Evolutionary conservation across 345 rosid species (phyloP), one percentile per base, ranked within the genome.

Genomic region (Eucalyptus brandiana): DNA sequence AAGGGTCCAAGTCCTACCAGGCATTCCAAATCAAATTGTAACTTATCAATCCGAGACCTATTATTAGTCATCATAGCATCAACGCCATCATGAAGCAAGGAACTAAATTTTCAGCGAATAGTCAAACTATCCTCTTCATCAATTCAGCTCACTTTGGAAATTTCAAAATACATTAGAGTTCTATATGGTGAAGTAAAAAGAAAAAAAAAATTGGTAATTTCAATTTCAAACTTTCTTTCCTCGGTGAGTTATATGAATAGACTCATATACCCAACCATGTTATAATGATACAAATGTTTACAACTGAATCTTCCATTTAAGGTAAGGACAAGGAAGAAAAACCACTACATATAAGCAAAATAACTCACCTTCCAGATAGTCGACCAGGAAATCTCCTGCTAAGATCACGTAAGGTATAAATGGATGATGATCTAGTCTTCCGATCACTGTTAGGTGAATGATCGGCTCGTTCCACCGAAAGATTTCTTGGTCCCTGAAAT

Each of bases 361-460:
- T 53, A 83, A 88, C 93, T 91, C 90, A 95, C 96, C 90, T 91
- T 16, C 88, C 88, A 42, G 87, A 86, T 65, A 26, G 67, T 40
- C 54, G 76, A 85, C 40, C 89, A 86, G 88, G 86, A 62, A 48
- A 76, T 88, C 88, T 67, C 40, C 91, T 92, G 65, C 88, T 91
- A 87, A 81, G 89, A 87, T 80, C 89, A 89, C 67, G 42, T 49
- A 90, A 89, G 32, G 92, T 89, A 90, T 65, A 87, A 87, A 88
- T 30, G 49, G 94, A 91, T 89, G 92, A 80, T 53, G 80, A 87
- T 88, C 90, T 91, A 65, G 80, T 87, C 90, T 88, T 92, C 80
- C 87, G 86, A 80, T 86, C 89, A 51, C 80, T 88, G 72, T 88
- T 91, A 53, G 85, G 89, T 87, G 37, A 44, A 89, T 86, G 80